phyloP scores from a whole-genome alignment of 495 filamentous ascomycete species.

The Daldinia loculata region DNA sequence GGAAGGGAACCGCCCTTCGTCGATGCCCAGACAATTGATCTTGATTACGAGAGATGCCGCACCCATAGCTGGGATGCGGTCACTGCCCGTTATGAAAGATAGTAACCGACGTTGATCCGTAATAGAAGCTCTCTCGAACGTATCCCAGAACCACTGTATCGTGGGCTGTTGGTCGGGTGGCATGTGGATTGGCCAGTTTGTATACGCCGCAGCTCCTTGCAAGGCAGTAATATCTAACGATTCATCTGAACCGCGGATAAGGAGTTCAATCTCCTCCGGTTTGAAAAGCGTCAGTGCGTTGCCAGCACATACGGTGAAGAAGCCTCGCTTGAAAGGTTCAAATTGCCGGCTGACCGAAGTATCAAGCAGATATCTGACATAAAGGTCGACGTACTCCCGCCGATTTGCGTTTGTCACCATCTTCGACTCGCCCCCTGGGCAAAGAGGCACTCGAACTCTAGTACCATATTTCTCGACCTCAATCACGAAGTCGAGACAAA shows the following conservation, averaged over 20 bases:
- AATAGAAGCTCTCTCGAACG: slow-evolving; percentile 72
- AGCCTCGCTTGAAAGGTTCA: slow-evolving; percentile 94
- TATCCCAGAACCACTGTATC: slow-evolving; percentile 89
- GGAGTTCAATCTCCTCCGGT: slow-evolving; percentile 93
- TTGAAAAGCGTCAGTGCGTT: slow-evolving; percentile 90
- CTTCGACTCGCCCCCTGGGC: slow-evolving; percentile 74
- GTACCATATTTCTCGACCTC: slow-evolving; percentile 82
- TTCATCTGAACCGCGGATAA: slow-evolving; percentile 89
- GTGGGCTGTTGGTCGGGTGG: slow-evolving; percentile 63
- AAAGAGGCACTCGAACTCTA: slow-evolving; percentile 71
- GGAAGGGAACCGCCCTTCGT: slow-evolving; percentile 77
- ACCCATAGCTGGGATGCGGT: slow-evolving; percentile 91
- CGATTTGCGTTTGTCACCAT: slow-evolving; percentile 87
- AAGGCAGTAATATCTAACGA: slow-evolving; percentile 79
- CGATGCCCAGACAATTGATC: slow-evolving; percentile 77
- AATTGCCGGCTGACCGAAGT: slow-evolving; percentile 82
- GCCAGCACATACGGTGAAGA: slow-evolving; percentile 91
- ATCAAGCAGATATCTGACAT: slow-evolving; percentile 83
- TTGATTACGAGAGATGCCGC: slow-evolving; percentile 81
- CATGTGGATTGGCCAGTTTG: slow-evolving; percentile 70
- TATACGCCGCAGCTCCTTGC: slow-evolving; percentile 80
- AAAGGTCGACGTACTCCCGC: slow-evolving; percentile 87
- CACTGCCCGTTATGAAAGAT: slow-evolving; percentile 91
- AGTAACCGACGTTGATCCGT: slow-evolving; percentile 79
- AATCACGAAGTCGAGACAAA: slow-evolving; percentile 84